phyloP scores from a whole-genome alignment of 176 grass and related monocot genomes.

The Pontederia paniculata region DNA sequence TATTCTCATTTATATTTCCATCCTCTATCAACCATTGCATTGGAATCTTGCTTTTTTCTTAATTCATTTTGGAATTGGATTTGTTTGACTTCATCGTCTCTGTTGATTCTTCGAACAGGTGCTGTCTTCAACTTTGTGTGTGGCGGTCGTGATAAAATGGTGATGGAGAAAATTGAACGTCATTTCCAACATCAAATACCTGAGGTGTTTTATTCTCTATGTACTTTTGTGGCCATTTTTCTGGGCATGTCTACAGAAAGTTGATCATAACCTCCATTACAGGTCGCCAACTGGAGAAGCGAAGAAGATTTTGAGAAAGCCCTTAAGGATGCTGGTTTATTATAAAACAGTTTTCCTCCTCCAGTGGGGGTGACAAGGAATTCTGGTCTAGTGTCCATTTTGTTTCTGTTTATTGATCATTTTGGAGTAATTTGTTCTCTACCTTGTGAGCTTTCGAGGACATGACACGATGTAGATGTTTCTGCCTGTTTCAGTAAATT shows the following conservation, averaged over 20 bases:
- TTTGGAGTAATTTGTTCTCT: too few species aligned
- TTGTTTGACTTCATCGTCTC: too few species aligned
- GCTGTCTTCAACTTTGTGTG: conserved; percentile 93
- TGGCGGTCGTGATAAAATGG: conserved; percentile 40
- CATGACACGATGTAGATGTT: too few species aligned
- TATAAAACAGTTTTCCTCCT: conserved; percentile 17
- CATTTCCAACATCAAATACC: conserved; percentile 46
- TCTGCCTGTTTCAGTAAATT: too few species aligned
- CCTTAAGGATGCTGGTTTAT: conserved; percentile 79
- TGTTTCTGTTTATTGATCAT: too few species aligned
- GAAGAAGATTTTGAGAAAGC: conserved; percentile 79
- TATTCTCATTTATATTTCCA: too few species aligned
- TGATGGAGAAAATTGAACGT: conserved; percentile 86
- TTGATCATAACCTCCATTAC: neutral
- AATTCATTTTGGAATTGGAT: too few species aligned
- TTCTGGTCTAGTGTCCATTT: too few species aligned
- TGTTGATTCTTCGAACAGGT: conserved; percentile 26
- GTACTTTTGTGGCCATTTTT: neutral
- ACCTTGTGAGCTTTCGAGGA: too few species aligned
- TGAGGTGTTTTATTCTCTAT: neutral
- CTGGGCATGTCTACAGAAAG: neutral
- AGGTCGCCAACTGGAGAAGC: conserved; percentile 65
- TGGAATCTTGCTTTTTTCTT: too few species aligned
- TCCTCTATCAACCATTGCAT: too few species aligned
- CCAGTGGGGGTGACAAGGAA: too few species aligned